Evolutionary conservation across 78 protist species (phyloP).

Genomic region (Dictyostelium purpureum): DNA sequence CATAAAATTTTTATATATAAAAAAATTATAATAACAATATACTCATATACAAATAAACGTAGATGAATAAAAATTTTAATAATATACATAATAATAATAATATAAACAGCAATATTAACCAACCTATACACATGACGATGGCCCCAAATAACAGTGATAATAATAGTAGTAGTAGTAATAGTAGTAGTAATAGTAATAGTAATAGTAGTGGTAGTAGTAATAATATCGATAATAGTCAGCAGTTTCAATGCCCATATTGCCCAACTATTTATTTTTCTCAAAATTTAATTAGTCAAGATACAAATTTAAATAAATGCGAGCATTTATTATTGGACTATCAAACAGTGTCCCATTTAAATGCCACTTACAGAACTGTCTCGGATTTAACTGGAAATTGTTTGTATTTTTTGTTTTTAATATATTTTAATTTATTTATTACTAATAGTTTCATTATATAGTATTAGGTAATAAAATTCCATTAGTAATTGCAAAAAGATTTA

Average conservation of each 20-base stretch:
- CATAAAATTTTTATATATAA: no score
- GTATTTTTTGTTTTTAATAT: neutral
- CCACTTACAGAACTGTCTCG: neutral
- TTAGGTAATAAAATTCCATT: slow-evolving; percentile 42
- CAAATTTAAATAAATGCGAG: neutral
- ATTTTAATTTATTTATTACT: neutral
- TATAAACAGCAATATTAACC: no score
- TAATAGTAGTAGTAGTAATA: neutral
- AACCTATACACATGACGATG: no score
- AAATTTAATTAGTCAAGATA: neutral
- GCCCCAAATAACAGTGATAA: no score
- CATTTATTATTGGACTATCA: neutral
- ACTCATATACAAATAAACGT: no score
- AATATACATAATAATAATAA: no score
- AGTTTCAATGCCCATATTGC: slow-evolving; percentile 28
- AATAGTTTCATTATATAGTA: neutral
- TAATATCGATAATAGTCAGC: neutral
- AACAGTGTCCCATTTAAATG: neutral
- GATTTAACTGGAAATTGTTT: slow-evolving; percentile 33
- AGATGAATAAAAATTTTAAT: no score
- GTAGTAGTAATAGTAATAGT: neutral
- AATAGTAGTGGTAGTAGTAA: neutral
- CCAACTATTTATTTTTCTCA: neutral
- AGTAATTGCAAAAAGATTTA: slow-evolving; percentile 33
- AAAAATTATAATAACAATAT: no score